These are phyloP conservation scores for Syzygium aqueum DNA, from an alignment of 345 rosid genomes.

Conservation along the genomic window DNA sequence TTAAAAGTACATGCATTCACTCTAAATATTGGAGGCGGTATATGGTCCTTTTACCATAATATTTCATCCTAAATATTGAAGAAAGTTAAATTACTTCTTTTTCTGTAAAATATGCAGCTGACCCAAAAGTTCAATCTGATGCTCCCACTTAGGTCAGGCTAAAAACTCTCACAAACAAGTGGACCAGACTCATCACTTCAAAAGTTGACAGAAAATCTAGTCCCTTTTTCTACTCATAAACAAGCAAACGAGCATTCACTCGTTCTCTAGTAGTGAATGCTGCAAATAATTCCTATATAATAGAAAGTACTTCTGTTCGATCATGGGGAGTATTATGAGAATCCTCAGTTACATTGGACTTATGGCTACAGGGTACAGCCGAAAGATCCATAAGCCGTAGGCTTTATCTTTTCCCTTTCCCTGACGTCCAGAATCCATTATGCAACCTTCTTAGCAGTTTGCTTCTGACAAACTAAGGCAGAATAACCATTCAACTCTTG, in stretches of 20 bases:
- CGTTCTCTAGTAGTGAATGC: background rate
- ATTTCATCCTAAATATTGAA: background rate
- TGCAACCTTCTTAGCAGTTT: background rate
- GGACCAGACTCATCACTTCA: background rate
- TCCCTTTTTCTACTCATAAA: background rate
- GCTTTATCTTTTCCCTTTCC: background rate
- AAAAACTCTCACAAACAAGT: background rate
- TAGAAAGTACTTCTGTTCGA: background rate
- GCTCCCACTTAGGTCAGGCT: background rate
- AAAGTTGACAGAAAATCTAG: background rate
- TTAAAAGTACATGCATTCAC: background rate
- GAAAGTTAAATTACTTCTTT: background rate
- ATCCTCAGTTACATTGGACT: background rate
- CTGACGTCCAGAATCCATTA: background rate
- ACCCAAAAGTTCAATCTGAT: background rate
- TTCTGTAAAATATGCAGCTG: background rate
- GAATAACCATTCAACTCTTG: background rate
- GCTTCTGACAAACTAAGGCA: background rate
- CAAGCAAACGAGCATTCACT: background rate
- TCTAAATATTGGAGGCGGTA: background rate
- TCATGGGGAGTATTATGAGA: background rate
- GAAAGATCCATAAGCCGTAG: background rate
- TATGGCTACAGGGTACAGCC: background rate
- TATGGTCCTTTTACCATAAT: background rate
- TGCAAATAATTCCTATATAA: background rate